Evolutionary conservation across 129 eudicot species (phyloP).

Genomic region (sunflower (Helianthus annuus)): HanXRQr2.0-SUNRISE NC_035437.2:90850342-90850841

Average conservation of each 20-base stretch:
- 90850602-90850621: not conserved
- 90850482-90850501: not conserved
- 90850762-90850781: slow-evolving; percentile 82
- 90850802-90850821: slow-evolving; percentile 59
- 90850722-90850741: slow-evolving; percentile 88
- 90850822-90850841: not conserved
- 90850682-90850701: slow-evolving; percentile 41
- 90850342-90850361: slow-evolving; percentile 24
- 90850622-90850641: not conserved
- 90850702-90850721: slow-evolving; percentile 94
- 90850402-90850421: slow-evolving; percentile 20
- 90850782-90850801: slow-evolving; percentile 91
- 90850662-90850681: not conserved
- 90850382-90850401: slow-evolving; percentile 10
- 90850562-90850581: not conserved
- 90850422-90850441: not conserved
- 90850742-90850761: slow-evolving; percentile 91
- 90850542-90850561: not conserved
- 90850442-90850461: not conserved
- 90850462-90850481: too few relatives aligned
- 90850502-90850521: too few relatives aligned
- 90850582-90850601: not conserved
- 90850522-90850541: not conserved
- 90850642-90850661: not conserved
- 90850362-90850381: slow-evolving; percentile 29